These are phyloP conservation scores for Tuber indicum DNA, from an alignment of 495 filamentous ascomycete genomes.

Conservation along the genomic window DNA sequence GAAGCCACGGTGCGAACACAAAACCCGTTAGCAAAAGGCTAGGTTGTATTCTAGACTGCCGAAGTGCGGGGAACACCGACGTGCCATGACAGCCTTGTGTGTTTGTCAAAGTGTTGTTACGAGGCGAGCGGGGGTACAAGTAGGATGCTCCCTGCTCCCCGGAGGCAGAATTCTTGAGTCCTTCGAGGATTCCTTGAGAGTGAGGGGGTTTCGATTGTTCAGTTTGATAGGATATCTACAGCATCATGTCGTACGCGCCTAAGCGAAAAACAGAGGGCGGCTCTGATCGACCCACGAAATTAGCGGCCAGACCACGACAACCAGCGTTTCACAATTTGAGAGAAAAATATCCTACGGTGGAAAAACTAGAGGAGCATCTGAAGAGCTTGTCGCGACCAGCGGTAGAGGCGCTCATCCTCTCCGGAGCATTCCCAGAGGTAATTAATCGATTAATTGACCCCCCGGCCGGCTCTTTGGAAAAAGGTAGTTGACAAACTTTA, in stretches of 20 bases:
- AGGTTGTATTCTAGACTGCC: conserved; percentile 1
- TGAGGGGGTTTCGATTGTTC: neutral
- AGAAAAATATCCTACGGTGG: conserved; percentile 5
- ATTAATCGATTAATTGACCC: neutral
- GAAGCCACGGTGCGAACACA: neutral
- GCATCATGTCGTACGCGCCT: neutral
- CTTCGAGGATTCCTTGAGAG: neutral
- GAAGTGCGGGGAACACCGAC: conserved; percentile 1
- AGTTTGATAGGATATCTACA: neutral
- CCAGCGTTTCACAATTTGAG: conserved; percentile 13
- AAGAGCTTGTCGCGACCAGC: conserved; percentile 3
- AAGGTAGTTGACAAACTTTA: neutral
- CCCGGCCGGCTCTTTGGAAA: neutral
- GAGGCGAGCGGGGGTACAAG: neutral
- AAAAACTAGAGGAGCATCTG: conserved; percentile 15
- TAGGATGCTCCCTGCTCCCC: neutral
- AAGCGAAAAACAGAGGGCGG: conserved; percentile 3
- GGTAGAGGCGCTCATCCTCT: conserved; percentile 13
- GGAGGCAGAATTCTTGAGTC: neutral
- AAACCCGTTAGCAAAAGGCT: conserved; percentile 3
- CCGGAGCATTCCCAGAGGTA: conserved; percentile 25
- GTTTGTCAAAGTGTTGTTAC: neutral
- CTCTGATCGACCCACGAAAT: neutral
- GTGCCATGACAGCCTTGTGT: neutral
- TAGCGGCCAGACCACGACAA: neutral